Evolutionary conservation across 2,329 filamentous ascomycete genomes (phyloP), one percentile per base, ranked within the genome.

Genomic region (Helminthosporium solani): DNA sequence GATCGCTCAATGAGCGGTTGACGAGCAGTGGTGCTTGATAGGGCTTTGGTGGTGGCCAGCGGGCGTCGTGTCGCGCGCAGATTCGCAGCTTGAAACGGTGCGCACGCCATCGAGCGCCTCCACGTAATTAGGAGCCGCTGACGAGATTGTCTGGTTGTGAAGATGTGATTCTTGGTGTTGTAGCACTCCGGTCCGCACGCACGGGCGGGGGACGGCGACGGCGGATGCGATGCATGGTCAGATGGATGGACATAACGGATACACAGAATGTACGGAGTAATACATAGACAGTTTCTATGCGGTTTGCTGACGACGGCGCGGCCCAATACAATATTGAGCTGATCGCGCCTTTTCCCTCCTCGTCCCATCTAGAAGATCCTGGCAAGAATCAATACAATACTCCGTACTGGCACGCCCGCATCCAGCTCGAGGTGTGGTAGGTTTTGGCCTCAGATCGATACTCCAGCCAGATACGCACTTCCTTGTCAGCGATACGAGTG

Each of bases 1-100:
- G n/a, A 40, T 30, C 30, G 27, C 36, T n/a, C 11, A 23, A 15
- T 20, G 19, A 37, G 36, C 46, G 40, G 44, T 37, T 31, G 33
- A 40, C 46, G 46, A 44, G 23, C 5, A 15, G 18, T 16, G 21
- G 18, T 6, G 25, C 33, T 42, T 28, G 6, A 36, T 42, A 33
- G 25, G 40, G 40, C 30, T 34, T 18, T 12, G 14, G n/a, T 31
- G 30, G 7, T 19, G 36, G n/a, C n/a, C n/a, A n/a, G n/a, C n/a
- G n/a, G n/a, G 16, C 19, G 20, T 20, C n/a, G 33, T 23, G 31
- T 14, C 35, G 46, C 28, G 30, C 15, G 36, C 9, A 12, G 20
- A 15, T 9, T 25, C 12, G 33, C 15, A 25, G 5, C 6, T 37
- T 27, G 39, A 25, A 34, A 25, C 33, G 33, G 33, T 21, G 25